Conservation (phyloP, 2,329 filamentous ascomycete genomes). For the Neurospora sp. region DNA sequence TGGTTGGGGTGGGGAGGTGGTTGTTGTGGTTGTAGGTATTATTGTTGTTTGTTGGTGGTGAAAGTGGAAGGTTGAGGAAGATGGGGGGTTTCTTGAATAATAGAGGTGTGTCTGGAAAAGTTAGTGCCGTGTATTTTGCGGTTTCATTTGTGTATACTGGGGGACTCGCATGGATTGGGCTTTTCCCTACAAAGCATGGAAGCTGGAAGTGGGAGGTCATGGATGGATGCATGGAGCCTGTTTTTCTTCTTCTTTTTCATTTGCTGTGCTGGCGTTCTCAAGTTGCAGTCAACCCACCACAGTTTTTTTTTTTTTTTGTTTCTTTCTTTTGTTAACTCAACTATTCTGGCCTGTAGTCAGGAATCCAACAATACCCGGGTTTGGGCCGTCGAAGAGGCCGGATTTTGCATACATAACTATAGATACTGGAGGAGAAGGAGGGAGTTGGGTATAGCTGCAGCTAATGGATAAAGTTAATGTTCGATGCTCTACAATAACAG, state of each 20-base stretch:
- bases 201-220: background rate
- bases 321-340: background rate
- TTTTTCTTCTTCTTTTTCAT: background rate
- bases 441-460: background rate
- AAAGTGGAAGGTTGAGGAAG: background rate
- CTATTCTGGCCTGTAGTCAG: background rate
- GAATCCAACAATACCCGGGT: background rate
- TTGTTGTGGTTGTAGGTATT: slow-evolving; percentile 60
- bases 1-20: slow-evolving; percentile 59
- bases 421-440: background rate
- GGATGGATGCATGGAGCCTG: background rate
- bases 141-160: background rate
- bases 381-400: background rate
- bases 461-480: background rate
- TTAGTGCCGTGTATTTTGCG: background rate
- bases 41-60: background rate
- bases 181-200: background rate
- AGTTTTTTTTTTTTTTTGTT: background rate
- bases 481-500: background rate
- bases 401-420: background rate
- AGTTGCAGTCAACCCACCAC: background rate
- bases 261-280: background rate
- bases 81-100: background rate
- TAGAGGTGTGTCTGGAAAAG: background rate
- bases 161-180: background rate